These are phyloP conservation scores for Biancaea sappan DNA, from an alignment of 306 rosid species.

Conservation along the genomic window DNA sequence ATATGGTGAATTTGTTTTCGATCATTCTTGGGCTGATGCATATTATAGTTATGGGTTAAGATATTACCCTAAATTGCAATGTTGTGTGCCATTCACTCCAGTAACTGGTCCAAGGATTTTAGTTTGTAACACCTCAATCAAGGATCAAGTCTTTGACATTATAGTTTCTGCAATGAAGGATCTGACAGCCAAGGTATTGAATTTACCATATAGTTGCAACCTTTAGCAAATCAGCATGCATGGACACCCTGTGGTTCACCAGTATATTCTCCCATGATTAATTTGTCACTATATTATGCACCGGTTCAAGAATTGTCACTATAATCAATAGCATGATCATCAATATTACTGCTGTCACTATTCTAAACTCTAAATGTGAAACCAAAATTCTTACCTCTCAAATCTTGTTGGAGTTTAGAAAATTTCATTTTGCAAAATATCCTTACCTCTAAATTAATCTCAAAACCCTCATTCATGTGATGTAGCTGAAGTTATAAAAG, in stretches of 20 bases:
- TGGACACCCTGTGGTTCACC: background rate
- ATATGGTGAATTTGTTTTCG: constrained; percentile 95
- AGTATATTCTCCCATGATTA: background rate
- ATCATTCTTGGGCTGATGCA: constrained; percentile 98
- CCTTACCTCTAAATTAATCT: background rate
- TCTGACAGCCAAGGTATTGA: constrained; percentile 64
- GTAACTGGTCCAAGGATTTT: constrained; percentile 93
- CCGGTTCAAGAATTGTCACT: background rate
- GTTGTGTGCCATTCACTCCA: constrained; percentile 93
- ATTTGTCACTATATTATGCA: background rate
- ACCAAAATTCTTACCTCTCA: background rate
- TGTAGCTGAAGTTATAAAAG: no score
- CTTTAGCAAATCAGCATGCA: background rate
- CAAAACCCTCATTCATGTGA: background rate
- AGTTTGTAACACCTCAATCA: constrained; percentile 59
- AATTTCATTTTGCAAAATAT: background rate
- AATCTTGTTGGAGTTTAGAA: background rate
- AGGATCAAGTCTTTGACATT: constrained; percentile 67
- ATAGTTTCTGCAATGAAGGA: constrained; percentile 70
- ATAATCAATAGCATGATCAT: background rate
- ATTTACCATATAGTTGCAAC: constrained; percentile 4
- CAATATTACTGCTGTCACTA: background rate
- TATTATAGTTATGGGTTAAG: constrained; percentile 68
- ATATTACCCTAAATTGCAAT: constrained; percentile 90
- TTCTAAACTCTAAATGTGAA: constrained; percentile 2